Evolutionary conservation across 805 yeast species (phyloP), one percentile per base, ranked within the genome.

Genomic region (Metschnikowia orientalis): DNA sequence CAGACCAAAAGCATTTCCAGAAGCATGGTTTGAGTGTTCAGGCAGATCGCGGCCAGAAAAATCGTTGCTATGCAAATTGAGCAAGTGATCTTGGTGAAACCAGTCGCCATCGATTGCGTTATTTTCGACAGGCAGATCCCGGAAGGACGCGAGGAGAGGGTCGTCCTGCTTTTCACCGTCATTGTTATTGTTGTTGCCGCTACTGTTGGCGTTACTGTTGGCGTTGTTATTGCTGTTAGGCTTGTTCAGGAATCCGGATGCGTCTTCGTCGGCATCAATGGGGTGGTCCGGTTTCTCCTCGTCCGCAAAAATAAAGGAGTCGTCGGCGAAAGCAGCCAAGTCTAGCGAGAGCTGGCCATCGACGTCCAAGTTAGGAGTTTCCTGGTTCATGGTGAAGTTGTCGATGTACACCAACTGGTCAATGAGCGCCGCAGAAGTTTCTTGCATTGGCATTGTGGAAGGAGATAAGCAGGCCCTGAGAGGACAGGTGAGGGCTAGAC

Each of bases 321-420:
- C 89, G 47, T 82, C 89, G 0, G 89, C 90, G 68, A 83, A 83
- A 1, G 88, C 89, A 11, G 86, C 83, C 42, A 83, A 67, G 50
- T 83, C 92, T 11, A 67, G 51, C 18, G 65, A 58, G 8, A 67
- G 50, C 42, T 62, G 69, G 6, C 64, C 66, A 37, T 63, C 69
- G 14, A 57, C 50, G 35, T 61, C 68, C 48, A 50, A 45, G 55
- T 59, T 63, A 31, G 65, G 71, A 35, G 60, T 62, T 58, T 41
- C 61, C 63, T 51, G 57, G 28, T 32, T 42, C 22, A 37, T 35
- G 66, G 83, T 73, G 50, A 82, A 81, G 41, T 80, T 81, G 52
- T 83, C 94, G 21, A 83, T 84, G 47, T 81, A 83, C 2, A 84
- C 89, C 37, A 83, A 63, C 61, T 83, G 94, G 51, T 83, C 94